phyloP scores from a whole-genome alignment of 2,329 filamentous ascomycete genomes.

The Talaromyces islandicus region DNA sequence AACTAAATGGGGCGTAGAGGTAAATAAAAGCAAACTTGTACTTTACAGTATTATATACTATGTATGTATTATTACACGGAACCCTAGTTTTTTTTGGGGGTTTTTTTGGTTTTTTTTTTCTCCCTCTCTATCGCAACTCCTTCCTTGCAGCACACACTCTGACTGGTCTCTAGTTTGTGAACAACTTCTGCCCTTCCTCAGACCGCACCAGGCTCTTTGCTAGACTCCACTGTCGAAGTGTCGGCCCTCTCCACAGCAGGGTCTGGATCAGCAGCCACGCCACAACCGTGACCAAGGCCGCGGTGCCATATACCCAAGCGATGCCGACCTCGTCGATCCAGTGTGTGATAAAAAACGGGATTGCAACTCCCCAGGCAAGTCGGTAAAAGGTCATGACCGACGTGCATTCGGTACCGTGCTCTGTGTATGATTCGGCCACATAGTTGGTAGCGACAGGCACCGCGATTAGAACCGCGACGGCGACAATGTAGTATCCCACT shows the following conservation, averaged over 20 bases:
- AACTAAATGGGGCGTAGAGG: neutral
- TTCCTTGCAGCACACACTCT: neutral
- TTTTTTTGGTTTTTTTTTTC: too few species aligned
- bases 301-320: slow-evolving; percentile 38
- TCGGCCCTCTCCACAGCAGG: neutral
- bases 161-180: neutral
- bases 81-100: neutral
- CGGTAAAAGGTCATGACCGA: slow-evolving; percentile 23
- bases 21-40: neutral
- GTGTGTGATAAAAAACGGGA: slow-evolving; percentile 35
- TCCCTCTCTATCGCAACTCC: too few species aligned
- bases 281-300: slow-evolving; percentile 32
- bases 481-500: slow-evolving; percentile 4
- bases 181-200: neutral
- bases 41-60: neutral
- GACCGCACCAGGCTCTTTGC: neutral
- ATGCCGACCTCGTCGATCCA: slow-evolving; percentile 32
- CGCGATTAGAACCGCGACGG: slow-evolving; percentile 4
- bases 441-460: slow-evolving; percentile 25
- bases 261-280: neutral
- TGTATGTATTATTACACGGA: neutral
- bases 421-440: slow-evolving; percentile 27
- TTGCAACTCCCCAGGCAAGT: slow-evolving; percentile 31
- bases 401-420: slow-evolving; percentile 32
- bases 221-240: neutral